These are phyloP conservation scores for Botrytis paeoniae DNA, from an alignment of 2,329 filamentous ascomycete species.

Conservation along the genomic window DNA sequence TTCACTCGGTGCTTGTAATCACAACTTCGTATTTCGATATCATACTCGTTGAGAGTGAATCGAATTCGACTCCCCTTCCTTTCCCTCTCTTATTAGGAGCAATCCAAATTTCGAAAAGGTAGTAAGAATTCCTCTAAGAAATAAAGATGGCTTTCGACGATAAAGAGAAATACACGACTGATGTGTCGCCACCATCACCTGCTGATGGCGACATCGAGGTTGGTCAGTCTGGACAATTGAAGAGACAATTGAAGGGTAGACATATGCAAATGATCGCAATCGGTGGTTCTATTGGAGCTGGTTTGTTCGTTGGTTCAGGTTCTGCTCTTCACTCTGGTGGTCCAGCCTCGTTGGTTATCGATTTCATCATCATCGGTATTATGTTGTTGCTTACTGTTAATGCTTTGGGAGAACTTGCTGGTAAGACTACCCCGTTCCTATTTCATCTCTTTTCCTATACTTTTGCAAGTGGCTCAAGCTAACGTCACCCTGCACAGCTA, in stretches of 20 bases:
- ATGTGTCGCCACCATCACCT: conserved; percentile 7
- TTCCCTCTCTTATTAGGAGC: background rate
- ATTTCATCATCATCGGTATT: conserved; percentile 72
- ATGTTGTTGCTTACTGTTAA: conserved; percentile 65
- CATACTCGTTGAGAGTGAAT: conserved; percentile 5
- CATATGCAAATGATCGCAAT: conserved; percentile 54
- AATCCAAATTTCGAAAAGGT: background rate
- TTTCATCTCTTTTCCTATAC: background rate
- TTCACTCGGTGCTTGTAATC: background rate
- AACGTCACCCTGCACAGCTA: conserved; percentile 21
- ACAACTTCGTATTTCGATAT: background rate
- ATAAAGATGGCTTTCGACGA: conserved; percentile 5
- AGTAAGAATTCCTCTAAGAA: background rate
- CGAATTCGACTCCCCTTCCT: background rate
- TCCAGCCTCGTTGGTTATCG: conserved; percentile 73
- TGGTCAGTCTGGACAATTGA: conserved; percentile 37
- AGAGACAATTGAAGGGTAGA: conserved; percentile 44
- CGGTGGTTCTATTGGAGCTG: conserved; percentile 49
- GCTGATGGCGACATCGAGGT: conserved; percentile 27
- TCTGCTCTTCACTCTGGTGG: conserved; percentile 47
- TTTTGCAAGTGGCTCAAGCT: conserved; percentile 1
- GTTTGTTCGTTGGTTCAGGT: conserved; percentile 49
- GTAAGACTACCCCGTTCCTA: conserved; percentile 47
- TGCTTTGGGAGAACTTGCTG: conserved; percentile 85
- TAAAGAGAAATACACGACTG: conserved; percentile 26